Conservation (phyloP, 768 basidiomycete species). For the Lyophyllum decastes region DNA sequence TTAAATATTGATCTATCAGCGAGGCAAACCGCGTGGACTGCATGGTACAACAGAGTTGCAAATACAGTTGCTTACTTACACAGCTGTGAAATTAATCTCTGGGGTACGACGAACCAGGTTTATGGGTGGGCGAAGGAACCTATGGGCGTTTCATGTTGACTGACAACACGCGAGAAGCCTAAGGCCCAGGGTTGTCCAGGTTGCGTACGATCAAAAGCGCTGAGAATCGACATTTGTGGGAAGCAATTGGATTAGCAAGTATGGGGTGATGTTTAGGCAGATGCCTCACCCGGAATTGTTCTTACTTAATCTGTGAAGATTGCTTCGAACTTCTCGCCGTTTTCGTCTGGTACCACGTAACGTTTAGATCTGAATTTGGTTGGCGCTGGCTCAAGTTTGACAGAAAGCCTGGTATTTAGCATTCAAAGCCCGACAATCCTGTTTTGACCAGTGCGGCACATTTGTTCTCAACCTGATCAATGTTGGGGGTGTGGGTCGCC, state of each 20-base stretch:
- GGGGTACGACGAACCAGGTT: neutral
- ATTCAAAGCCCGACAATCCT: too few species aligned
- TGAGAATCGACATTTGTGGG: neutral
- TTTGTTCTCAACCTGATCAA: too few species aligned
- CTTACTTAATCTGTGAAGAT: too few species aligned
- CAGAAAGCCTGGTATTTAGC: too few species aligned
- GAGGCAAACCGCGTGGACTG: neutral
- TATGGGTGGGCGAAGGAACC: neutral
- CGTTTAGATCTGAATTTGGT: too few species aligned
- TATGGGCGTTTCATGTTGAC: neutral
- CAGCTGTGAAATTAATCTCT: neutral
- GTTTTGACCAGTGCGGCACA: too few species aligned
- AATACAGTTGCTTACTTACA: too few species aligned
- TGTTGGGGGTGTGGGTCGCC: too few species aligned
- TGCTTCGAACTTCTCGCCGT: neutral
- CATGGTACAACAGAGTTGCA: neutral
- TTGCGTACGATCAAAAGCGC: neutral
- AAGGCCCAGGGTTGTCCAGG: neutral
- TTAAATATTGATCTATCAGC: too few species aligned
- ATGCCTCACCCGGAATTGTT: neutral
- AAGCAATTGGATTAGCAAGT: neutral
- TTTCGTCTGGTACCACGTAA: neutral
- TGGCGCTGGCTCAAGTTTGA: too few species aligned
- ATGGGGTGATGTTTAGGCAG: neutral
- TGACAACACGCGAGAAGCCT: neutral